Base-by-base conservation (phyloP, 108 stramenopile species). In the Nannochloropsis salina region DNA sequence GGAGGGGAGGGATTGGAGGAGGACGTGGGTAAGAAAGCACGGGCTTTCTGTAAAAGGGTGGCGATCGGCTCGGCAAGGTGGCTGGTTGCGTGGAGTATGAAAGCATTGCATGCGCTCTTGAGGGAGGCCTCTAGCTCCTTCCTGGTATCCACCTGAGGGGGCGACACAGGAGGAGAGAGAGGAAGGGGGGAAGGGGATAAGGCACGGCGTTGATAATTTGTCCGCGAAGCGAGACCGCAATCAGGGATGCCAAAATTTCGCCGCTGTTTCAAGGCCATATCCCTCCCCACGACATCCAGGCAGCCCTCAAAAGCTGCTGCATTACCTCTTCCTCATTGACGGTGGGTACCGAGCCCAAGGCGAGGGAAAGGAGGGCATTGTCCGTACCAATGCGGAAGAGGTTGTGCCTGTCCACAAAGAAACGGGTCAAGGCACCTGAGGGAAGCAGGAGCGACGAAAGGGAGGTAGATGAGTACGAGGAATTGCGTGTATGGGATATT, bases 51-150 rank as follows among this genome's bases (percentile, higher is more conserved):
- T 2, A 86, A 31, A 42, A 86, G 83, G 45, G 45, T 82, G 15
- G 83, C 83, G 22, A 90, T 45, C 21, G 90, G 90, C 31, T 86
- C 87, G 22, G 86, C 86, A 15, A 90, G 44, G 42, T 85, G 51
- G 20, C 88, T 85, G 9, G 83, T 80, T 40, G 90, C 90, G 80
- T 86, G 82, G 9, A 41, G n/a, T 43, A 89, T 89, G 80, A 90
- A 85, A 10, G 87, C 44, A 21, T 45, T 61, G 51, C 90, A 90
- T 6, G 86, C 85, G 8, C 83, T 42, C 74, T 86, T 89, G 31
- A 90, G 84, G 82, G 87, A 86, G 31, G 41, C 87, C 42, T 90
- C 90, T 86, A 90, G 85, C 44, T 89, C 87, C 21, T 89, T 87
- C 86, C 88, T 89, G 40, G 86, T 79, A 43, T 90, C 90, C 43